A percentile compares a stretch with the other conserved stretches of the same genome.
These are phyloP conservation scores for Leptomonas seymouri DNA, from an alignment of 208 protist species.

Conservation along the genomic window DNA sequence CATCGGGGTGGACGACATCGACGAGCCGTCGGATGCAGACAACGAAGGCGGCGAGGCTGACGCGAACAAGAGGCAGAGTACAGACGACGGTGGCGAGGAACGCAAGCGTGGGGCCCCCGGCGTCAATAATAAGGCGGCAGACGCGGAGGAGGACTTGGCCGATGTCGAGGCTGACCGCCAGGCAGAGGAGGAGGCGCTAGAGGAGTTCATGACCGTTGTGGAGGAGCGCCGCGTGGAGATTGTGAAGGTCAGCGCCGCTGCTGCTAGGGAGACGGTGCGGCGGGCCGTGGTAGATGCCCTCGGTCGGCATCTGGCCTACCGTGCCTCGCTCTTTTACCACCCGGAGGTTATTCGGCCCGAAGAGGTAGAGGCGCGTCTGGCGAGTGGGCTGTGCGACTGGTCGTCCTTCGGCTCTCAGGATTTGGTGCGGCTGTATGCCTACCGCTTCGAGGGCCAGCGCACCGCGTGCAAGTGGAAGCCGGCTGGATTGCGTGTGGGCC, in stretches of 20 bases:
- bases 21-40: conserved; percentile 23
- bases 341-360: conserved; percentile 72
- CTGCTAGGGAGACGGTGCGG: conserved; percentile 56
- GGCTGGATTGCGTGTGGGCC: conserved; percentile 21
- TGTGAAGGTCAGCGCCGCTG: conserved; percentile 61
- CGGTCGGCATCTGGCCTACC: conserved; percentile 56
- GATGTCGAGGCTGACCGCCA: conserved; percentile 20
- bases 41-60: conserved; percentile 3
- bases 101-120: neutral
- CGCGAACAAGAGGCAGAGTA: neutral
- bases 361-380: conserved; percentile 45
- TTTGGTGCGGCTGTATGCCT: conserved; percentile 65
- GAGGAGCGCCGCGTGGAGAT: conserved; percentile 62
- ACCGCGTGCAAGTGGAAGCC: conserved; percentile 58
- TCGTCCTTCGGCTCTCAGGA: conserved; percentile 74
- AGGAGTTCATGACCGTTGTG: conserved; percentile 70
- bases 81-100: conserved; percentile 36
- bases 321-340: conserved; percentile 79
- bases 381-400: conserved; percentile 44
- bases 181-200: conserved; percentile 57
- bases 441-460: conserved; percentile 43
- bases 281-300: conserved; percentile 50
- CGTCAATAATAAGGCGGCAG: conserved; percentile 6
- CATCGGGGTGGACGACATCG: conserved; percentile 81
- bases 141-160: conserved; percentile 3